Evolutionary conservation across 179 eudicot genomes (phyloP).

Genomic region (Gypsophila paniculata): DNA sequence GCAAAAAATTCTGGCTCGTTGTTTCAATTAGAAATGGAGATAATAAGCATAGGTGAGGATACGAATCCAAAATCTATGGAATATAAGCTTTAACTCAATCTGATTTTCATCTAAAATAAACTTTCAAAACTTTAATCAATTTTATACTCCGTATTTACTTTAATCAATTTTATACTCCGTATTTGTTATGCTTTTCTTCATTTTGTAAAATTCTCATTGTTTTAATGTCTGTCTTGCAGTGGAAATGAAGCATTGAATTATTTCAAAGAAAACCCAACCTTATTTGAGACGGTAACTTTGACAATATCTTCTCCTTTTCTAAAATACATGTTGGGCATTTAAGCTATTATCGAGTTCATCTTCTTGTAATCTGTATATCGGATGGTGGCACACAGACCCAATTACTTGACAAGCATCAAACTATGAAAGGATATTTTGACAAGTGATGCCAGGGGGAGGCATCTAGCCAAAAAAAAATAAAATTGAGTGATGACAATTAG

Average conservation of each 20-base stretch:
- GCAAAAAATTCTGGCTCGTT: neutral
- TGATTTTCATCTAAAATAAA: neutral
- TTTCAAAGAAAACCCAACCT: slow-evolving; percentile 70
- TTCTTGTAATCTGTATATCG: neutral
- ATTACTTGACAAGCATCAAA: too few species aligned
- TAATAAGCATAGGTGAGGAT: neutral
- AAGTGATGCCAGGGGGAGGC: too few species aligned
- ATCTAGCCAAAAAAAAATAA: too few species aligned
- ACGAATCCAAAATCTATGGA: neutral
- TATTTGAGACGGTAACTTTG: slow-evolving; percentile 63
- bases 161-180: neutral
- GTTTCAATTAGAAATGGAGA: too few species aligned
- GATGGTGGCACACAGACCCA: neutral
- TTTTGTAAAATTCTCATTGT: neutral
- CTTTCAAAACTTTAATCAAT: neutral
- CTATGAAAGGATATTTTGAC: too few species aligned
- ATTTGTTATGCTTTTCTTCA: neutral
- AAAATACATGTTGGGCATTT: neutral
- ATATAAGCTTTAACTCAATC: neutral
- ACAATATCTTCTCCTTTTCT: neutral
- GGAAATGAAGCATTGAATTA: slow-evolving; percentile 81
- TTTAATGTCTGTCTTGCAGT: slow-evolving; percentile 35
- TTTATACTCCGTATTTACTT: neutral
- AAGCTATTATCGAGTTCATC: neutral
- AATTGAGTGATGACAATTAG: neutral